Evolutionary conservation across 78 protist genomes (phyloP).

Genomic region (Bodo saltans): DNA sequence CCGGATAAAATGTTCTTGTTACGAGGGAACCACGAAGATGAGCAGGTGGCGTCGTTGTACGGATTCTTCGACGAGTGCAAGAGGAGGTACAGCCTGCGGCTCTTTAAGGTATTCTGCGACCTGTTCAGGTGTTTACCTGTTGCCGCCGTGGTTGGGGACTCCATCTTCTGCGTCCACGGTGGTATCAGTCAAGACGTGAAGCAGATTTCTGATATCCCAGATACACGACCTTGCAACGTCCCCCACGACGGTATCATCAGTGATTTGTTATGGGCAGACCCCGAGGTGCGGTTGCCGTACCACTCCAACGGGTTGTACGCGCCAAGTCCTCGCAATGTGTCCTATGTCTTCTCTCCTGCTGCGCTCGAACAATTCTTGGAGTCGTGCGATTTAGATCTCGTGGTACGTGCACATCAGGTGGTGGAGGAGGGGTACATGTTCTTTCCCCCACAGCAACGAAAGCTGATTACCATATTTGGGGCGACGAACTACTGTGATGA

Average conservation of each 20-base stretch:
- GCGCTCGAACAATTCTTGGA: constrained; percentile 37
- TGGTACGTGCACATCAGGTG: constrained; percentile 59
- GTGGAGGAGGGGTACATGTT: constrained; percentile 11
- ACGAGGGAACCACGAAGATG: constrained; percentile 29
- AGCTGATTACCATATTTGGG: neutral
- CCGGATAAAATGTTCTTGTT: constrained; percentile 6
- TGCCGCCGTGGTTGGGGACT: constrained; percentile 13
- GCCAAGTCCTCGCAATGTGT: constrained; percentile 31
- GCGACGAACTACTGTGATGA: constrained; percentile 53
- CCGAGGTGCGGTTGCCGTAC: constrained; percentile 39
- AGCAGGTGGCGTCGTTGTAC: neutral
- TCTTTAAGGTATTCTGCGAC: neutral
- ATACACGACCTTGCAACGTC: constrained; percentile 28
- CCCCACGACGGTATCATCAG: constrained; percentile 48
- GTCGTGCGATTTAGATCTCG: constrained; percentile 46
- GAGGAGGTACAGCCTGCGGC: neutral
- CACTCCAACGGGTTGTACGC: neutral
- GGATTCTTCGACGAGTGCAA: constrained; percentile 34
- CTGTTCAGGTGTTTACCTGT: constrained; percentile 16
- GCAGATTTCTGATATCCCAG: neutral
- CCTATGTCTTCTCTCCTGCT: constrained; percentile 48
- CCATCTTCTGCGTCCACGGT: constrained; percentile 30
- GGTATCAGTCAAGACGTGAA: constrained; percentile 34
- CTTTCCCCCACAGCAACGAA: neutral
- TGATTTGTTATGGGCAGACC: constrained; percentile 67